A percentile compares a stretch with the other conserved stretches of the same genome.
Evolutionary conservation across 2,329 filamentous ascomycete genomes (phyloP).

Genomic region (Paraconiothyrium sp.): DNA sequence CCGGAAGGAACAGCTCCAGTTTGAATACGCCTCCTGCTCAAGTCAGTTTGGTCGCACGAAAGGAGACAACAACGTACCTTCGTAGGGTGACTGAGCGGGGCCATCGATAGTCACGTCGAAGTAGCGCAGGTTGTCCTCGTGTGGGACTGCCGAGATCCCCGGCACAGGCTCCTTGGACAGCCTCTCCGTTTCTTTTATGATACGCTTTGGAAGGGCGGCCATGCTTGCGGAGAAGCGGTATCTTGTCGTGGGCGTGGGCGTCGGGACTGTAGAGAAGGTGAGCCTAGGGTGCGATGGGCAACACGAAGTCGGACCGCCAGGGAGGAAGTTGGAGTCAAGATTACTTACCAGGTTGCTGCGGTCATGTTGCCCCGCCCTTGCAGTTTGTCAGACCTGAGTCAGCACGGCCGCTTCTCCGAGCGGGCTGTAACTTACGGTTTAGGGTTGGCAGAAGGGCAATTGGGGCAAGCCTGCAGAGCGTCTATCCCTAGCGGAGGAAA

Average conservation of each 20-base stretch:
- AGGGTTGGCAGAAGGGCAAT: not conserved
- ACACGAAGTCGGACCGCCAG: not conserved
- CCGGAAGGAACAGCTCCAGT: constrained; percentile 95
- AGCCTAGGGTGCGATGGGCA: not conserved
- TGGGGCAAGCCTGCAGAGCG: not conserved
- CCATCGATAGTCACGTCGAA: constrained; percentile 98
- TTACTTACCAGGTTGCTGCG: constrained; percentile 2
- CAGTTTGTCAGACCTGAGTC: constrained; percentile 1
- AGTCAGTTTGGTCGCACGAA: constrained; percentile 20
- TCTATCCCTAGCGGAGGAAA: not conserved
- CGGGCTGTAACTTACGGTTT: not conserved
- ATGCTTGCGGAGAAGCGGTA: constrained; percentile 20
- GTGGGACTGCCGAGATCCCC: constrained; percentile 93
- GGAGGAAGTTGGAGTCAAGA: constrained; percentile 3
- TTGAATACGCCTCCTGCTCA: constrained; percentile 83
- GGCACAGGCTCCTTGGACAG: constrained; percentile 98
- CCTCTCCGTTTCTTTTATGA: constrained; percentile 98
- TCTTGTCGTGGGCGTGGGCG: too few relatives aligned
- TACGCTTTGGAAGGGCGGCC: constrained; percentile 90
- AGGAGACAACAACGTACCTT: constrained; percentile 69
- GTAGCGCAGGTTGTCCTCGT: constrained; percentile 97
- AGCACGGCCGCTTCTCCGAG: not conserved
- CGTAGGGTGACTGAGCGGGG: constrained; percentile 90
- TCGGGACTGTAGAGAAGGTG: not conserved
- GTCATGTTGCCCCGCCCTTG: not conserved